Base-by-base conservation (phyloP, 805 yeast species). In the Teunomyces stri region DNA sequence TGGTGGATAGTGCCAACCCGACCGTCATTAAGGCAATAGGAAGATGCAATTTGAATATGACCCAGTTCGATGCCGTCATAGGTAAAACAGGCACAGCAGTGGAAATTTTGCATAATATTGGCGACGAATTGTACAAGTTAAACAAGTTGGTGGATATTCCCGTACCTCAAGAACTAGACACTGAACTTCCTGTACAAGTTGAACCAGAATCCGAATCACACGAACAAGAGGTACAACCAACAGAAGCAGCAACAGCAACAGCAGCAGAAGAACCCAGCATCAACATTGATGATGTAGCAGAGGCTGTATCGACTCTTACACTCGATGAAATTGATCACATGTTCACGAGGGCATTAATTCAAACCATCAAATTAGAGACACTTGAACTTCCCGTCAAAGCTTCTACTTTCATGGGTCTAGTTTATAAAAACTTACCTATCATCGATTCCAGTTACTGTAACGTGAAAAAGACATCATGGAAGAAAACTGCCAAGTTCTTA, bases 401-500 rank as follows among this genome's bases (percentile, higher is more conserved):
- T 3, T 88, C 97, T 0, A 78, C 75, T 18, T 85, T 92, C 63
- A 83, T 91, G 75, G 78, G 75, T 38, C 82, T 83, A 56, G 69
- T 91, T 11, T 73, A 83, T 50, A 79, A 79, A 43, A 88, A 89
- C 64, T 65, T 92, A n/a, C 95, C 96, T 0, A 74, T 79, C 0
- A 76, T 86, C 46, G 85, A 82, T 56, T 59, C 69, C 3, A 62
- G 68, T 22, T 65, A 67, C 43, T 78, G 84, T 34, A 83, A 79
- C 54, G 77, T 87, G 49, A 91, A 90, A 64, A 85, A 82, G 59
- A 83, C 96, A 0, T 80, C 90, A 2, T 92, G 96, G 96, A 90
- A 87, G 64, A 92, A 92, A 60, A 81, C 92, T 3, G 78, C 90
- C 11, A 91, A 90, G 62, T 89, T 85, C 58, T 68, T 92, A 46